phyloP scores from a whole-genome alignment of 2,329 filamentous ascomycete species.

The Ophiognomonia clavigignenti-juglandacearum region DNA sequence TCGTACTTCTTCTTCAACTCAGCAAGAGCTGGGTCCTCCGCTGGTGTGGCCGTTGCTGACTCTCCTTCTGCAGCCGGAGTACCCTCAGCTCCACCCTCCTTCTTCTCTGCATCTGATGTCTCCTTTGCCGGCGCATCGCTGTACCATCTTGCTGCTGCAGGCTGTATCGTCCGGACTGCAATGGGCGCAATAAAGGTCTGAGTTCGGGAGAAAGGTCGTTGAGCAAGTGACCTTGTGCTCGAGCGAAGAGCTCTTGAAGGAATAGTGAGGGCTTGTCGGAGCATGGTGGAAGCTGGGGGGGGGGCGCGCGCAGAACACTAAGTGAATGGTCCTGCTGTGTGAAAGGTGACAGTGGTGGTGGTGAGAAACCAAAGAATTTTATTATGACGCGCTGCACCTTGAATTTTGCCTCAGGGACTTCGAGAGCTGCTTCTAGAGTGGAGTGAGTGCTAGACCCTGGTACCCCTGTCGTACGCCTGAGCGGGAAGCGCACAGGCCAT shows the following conservation, averaged over 20 bases:
- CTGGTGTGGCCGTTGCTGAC: slow-evolving; percentile 15
- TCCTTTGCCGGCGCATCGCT: slow-evolving; percentile 31
- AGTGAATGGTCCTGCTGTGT: too few species aligned
- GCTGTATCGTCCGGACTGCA: slow-evolving; percentile 27
- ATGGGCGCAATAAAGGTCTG: slow-evolving; percentile 34
- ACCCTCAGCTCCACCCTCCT: slow-evolving; percentile 23
- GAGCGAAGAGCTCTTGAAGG: slow-evolving; percentile 41
- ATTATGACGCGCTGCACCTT: slow-evolving; percentile 13
- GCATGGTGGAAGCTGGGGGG: slow-evolving; percentile 29
- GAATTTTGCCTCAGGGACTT: slow-evolving; percentile 8
- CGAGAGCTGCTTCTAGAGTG: too few species aligned
- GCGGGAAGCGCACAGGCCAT: too few species aligned
- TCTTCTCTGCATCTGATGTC: slow-evolving; percentile 22
- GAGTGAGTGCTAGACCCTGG: too few species aligned
- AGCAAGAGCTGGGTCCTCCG: slow-evolving; percentile 26
- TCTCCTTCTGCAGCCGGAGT: slow-evolving; percentile 23
- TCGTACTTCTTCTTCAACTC: slow-evolving; percentile 48
- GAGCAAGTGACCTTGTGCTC: slow-evolving; percentile 30
- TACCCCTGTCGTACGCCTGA: too few species aligned
- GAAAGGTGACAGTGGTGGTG: slow-evolving; percentile 10
- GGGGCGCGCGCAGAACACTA: not conserved
- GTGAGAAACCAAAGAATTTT: slow-evolving; percentile 14
- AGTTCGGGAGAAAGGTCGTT: slow-evolving; percentile 30
- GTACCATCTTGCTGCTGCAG: slow-evolving; percentile 41
- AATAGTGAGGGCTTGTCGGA: slow-evolving; percentile 39